These are phyloP conservation scores for Didymella sp. DNA, from an alignment of 2,329 filamentous ascomycete species.

Conservation along the genomic window DNA sequence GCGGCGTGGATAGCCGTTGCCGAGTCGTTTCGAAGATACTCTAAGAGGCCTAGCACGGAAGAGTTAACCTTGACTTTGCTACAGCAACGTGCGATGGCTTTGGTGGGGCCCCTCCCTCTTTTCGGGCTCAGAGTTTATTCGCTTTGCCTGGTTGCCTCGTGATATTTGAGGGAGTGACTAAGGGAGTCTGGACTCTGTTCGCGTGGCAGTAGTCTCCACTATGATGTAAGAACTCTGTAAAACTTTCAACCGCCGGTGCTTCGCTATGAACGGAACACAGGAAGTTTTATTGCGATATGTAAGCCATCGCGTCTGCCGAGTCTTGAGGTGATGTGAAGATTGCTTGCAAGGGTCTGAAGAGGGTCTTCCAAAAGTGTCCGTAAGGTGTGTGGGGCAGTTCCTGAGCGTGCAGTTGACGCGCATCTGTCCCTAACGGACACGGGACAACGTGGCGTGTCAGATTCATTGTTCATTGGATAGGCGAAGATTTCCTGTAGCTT, in stretches of 20 bases:
- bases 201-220: constrained; percentile 4
- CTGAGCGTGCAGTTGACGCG: constrained; percentile 10
- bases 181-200: constrained; percentile 6
- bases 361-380: constrained; percentile 1
- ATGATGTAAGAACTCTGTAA: constrained; percentile 9
- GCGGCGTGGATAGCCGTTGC: constrained; percentile 2
- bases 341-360: background rate
- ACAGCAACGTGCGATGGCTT: constrained; percentile 1
- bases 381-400: constrained; percentile 5
- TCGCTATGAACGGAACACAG: background rate
- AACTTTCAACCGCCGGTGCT: background rate
- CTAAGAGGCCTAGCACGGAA: background rate
- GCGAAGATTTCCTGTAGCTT: background rate
- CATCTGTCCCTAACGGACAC: constrained; percentile 1
- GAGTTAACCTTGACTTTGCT: background rate
- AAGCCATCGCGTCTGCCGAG: background rate
- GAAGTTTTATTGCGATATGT: background rate
- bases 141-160: background rate
- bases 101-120: constrained; percentile 1
- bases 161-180: background rate
- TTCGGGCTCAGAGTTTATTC: background rate
- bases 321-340: background rate
- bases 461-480: constrained; percentile 3
- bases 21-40: background rate
- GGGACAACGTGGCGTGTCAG: background rate